Percentiles rank a stretch among this genome's conserved stretches.
Conservation (phyloP, 2,329 filamentous ascomycete species). For the Colletotrichum sp. region DNA sequence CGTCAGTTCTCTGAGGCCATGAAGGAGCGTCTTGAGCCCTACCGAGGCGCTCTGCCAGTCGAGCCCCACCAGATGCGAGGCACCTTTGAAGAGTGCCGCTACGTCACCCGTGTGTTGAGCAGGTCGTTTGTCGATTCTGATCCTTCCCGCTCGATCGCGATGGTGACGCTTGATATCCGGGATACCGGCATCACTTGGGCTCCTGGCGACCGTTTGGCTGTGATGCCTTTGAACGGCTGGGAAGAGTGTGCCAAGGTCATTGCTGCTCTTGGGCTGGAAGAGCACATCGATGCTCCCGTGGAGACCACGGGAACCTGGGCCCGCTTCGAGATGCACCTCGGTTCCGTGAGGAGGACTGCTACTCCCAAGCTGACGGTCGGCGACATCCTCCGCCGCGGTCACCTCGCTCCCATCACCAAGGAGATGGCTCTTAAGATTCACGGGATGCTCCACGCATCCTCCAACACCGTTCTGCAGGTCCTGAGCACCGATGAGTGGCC, state of each 20-base stretch:
- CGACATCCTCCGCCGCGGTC: conserved; percentile 56
- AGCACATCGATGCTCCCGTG: conserved; percentile 46
- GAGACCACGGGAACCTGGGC: conserved; percentile 45
- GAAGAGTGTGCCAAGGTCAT: conserved; percentile 59
- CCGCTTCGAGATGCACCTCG: conserved; percentile 51
- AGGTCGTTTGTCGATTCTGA: conserved; percentile 53
- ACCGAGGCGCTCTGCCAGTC: conserved; percentile 47
- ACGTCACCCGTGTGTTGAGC: conserved; percentile 46
- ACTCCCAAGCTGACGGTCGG: conserved; percentile 43
- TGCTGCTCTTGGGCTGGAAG: conserved; percentile 54
- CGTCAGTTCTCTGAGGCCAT: conserved; percentile 56
- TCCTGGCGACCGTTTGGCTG: conserved; percentile 56
- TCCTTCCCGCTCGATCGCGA: conserved; percentile 47
- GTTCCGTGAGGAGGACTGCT: conserved; percentile 36
- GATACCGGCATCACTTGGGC: conserved; percentile 59
- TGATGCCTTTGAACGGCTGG: conserved; percentile 62
- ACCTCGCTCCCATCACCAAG: conserved; percentile 57
- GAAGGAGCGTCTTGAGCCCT: conserved; percentile 58
- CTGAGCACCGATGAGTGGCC: conserved; percentile 58
- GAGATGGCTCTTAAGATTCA: conserved; percentile 55
- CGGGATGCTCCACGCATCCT: conserved; percentile 52
- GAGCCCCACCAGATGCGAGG: conserved; percentile 61
- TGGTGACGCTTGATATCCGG: conserved; percentile 56
- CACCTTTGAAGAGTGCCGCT: conserved; percentile 59
- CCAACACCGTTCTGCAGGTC: conserved; percentile 52